Conservation (phyloP, 768 basidiomycete species). For the Psilocybe sp. region DNA sequence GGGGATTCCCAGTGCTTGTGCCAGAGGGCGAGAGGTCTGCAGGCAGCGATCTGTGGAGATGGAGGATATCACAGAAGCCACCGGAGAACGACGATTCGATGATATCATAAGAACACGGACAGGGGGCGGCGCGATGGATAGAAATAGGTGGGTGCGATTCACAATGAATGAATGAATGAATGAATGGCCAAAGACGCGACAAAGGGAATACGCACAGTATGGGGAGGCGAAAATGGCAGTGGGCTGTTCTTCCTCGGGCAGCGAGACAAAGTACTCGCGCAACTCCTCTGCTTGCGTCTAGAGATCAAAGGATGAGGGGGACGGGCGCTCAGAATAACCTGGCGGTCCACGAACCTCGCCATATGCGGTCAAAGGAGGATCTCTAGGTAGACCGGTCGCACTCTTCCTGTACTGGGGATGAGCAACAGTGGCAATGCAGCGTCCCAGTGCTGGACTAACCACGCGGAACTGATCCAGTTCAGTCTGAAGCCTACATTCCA, state of each 20-base stretch:
- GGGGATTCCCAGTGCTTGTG: slow-evolving; percentile 60
- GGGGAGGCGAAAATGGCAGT: slow-evolving; percentile 84
- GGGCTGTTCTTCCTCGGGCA: slow-evolving; percentile 66
- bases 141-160: background rate
- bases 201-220: slow-evolving; percentile 52
- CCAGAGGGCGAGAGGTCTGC: slow-evolving; percentile 70
- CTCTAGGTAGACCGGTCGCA: slow-evolving; percentile 64
- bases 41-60: slow-evolving; percentile 71
- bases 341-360: slow-evolving; percentile 49
- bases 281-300: slow-evolving; percentile 75
- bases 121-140: too few relatives aligned
- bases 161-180: background rate
- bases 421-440: slow-evolving; percentile 5
- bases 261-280: slow-evolving; percentile 56
- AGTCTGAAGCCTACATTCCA: slow-evolving; percentile 59
- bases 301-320: slow-evolving; percentile 4
- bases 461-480: slow-evolving; percentile 67
- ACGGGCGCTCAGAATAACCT: slow-evolving; percentile 1
- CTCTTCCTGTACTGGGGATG: slow-evolving; percentile 44
- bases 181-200: background rate
- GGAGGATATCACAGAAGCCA: background rate
- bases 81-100: too few relatives aligned
- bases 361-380: slow-evolving; percentile 70
- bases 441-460: slow-evolving; percentile 40
- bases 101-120: too few relatives aligned